Base-by-base conservation (phyloP, 2,329 filamentous ascomycete species). In the Scytalidium sp. region DNA sequence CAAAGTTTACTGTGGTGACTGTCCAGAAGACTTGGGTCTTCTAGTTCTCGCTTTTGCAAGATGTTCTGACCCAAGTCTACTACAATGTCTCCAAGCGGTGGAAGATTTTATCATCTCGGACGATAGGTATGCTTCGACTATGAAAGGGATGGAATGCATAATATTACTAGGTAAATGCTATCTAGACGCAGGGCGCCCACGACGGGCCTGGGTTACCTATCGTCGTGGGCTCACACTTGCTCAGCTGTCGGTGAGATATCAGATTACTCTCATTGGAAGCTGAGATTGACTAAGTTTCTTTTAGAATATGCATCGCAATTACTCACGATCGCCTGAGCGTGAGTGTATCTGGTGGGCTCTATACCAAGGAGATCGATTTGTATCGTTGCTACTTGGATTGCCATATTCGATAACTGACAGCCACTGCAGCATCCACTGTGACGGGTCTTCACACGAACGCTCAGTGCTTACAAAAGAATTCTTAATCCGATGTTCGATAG, bases 301-400 rank as follows among this genome's bases (percentile, higher is more conserved):
- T 8, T 68, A 69, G 50, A 65, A 67, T 19, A 68, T 65, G 49
- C 66, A 68, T 17, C 61, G 65, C 7, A 29, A 29, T 29, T 29
- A 29, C 25, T 29, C 25, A 20, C 41, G 56, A 27, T 66, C 62
- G 17, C 53, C 56, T 43, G 56, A 29, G 13, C 25, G 25, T 29
- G 25, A 29, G 25, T 29, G 25, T 29, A 29, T 29, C 45, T 63
- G 60, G 60, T 47, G 22, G 25, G 20, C 50, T 17, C 41, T 64
- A 7, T 63, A 61, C 46, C 57, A 60, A n/a, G 57, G 65, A 9
- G 72, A 75, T 52, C 68, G 72, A 17, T 71, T 75, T 55, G 55
- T 68, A n/a, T 73, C 70, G 22, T 56, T 75, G 32, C 62, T 75
- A 10, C 68, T 75, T 7, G 72, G 72, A 10, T 63, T 75, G 4